phyloP scores from a whole-genome alignment of 2,329 filamentous ascomycete species.

The Aspergillus proliferans region DNA sequence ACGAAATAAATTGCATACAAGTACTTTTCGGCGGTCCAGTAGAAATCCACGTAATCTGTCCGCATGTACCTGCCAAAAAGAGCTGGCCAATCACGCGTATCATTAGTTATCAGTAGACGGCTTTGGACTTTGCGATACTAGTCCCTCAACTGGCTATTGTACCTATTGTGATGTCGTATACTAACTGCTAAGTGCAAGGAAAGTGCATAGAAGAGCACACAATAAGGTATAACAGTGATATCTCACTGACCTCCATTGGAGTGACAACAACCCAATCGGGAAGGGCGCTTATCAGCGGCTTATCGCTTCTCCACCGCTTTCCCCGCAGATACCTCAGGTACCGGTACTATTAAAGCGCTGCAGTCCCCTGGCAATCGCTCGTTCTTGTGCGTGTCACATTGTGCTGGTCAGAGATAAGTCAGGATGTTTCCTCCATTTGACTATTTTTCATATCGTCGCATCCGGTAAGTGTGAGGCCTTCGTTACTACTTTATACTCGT shows the following conservation, averaged over 20 bases:
- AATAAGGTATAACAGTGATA: too few relatives aligned
- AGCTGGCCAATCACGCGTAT: not conserved
- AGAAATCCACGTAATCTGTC: too few relatives aligned
- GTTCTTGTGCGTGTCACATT: too few relatives aligned
- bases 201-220: too few relatives aligned
- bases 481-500: slow-evolving; percentile 3
- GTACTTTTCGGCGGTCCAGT: too few relatives aligned
- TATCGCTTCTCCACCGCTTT: not conserved
- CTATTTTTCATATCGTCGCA: slow-evolving; percentile 64
- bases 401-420: not conserved
- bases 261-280: too few relatives aligned
- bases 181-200: too few relatives aligned
- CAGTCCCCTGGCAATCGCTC: not conserved
- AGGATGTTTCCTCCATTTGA: slow-evolving; percentile 51
- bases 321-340: not conserved
- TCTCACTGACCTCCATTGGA: too few relatives aligned
- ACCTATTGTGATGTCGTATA: too few relatives aligned
- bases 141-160: too few relatives aligned
- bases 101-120: not conserved
- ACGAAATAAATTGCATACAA: too few relatives aligned
- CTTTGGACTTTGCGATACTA: not conserved
- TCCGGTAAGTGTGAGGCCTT: slow-evolving; percentile 53
- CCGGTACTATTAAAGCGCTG: too few relatives aligned
- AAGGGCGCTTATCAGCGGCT: slow-evolving; percentile 1
- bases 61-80: not conserved